Evolutionary conservation across 108 stramenopile species (phyloP), one percentile per base, ranked within the genome.

Genomic region (Discostella pseudostelligera): DNA sequence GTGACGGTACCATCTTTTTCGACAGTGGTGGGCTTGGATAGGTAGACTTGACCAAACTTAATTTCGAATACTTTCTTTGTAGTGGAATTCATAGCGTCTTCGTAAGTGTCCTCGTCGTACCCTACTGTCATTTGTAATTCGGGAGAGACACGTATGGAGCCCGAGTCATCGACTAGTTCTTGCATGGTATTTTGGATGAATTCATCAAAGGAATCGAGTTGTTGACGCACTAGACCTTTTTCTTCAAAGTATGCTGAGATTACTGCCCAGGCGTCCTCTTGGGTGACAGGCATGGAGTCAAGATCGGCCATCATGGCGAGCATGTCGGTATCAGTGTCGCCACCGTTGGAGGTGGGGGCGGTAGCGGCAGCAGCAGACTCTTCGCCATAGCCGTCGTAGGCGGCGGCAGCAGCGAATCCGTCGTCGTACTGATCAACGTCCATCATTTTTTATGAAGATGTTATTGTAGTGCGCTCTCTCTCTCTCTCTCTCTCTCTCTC

Each of bases 101-200:
- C 88, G 54, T 77, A 80, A 21, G 50, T 73, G 45, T 82, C 80
- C 35, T 92, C 89, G 59, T 94, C 87, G 62, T 87, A 91, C 16
- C 87, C 96, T 25, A 89, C 80, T 65, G 84, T 62, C 71, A 95
- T 96, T 86, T 97, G 96, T 26, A 87, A 67, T 67, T 97, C 93
- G 40, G 97, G 96, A 8, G 81, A 86, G 1, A 98, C 91, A n/a
- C 87, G 80, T 46, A 98, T 96, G 47, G 94, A 92, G 39, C 96
- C 95, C 11, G 85, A 82, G 56, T 97, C 96, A 67, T 92, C 93
- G 50, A 99, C 97, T 26, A 98, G 63, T 72, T 99, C 97, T 65
- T 97, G 96, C 95, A 99, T 96, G 25, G 95, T 94, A 65, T 97
- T 94, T 81, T 96, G 91, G 61, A 98, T 93, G 78, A 98, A 98